Percentiles rank a stretch among this genome's conserved stretches.
Conservation (phyloP, 2,329 filamentous ascomycete genomes). For the Neofusicoccum laricinum region DNA sequence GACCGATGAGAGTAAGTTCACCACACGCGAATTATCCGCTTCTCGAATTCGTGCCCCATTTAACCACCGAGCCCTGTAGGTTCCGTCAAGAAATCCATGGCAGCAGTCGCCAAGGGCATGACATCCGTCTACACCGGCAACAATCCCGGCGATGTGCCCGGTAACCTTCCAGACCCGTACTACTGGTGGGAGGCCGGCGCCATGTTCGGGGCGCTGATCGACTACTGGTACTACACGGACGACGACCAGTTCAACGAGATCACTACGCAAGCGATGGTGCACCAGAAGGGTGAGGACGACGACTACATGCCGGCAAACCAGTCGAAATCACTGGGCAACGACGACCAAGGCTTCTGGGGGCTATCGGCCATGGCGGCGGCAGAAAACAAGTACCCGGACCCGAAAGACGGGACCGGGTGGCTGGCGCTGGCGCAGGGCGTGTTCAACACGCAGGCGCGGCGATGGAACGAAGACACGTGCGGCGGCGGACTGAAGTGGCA, state of each 20-base stretch:
- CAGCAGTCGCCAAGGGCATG: constrained; percentile 13
- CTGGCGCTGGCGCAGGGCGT: constrained; percentile 73
- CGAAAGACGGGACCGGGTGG: constrained; percentile 59
- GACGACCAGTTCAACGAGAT: constrained; percentile 39
- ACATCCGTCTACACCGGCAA: constrained; percentile 14
- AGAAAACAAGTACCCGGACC: constrained; percentile 48
- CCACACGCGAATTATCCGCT: not conserved
- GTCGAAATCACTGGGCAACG: constrained; percentile 50
- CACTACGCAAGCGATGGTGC: constrained; percentile 58
- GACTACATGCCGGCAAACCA: constrained; percentile 63
- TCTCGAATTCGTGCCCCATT: not conserved
- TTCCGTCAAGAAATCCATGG: constrained; percentile 6
- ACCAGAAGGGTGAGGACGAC: constrained; percentile 68
- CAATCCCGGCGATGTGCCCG: constrained; percentile 26
- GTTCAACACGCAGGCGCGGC: constrained; percentile 71
- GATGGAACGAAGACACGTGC: constrained; percentile 68
- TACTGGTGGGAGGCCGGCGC: constrained; percentile 45
- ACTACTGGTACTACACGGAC: constrained; percentile 44
- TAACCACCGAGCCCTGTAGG: not conserved
- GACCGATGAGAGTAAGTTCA: not conserved
- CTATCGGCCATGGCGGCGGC: constrained; percentile 58
- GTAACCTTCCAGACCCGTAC: constrained; percentile 49
- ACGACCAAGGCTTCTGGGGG: constrained; percentile 59
- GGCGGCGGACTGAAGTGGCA: constrained; percentile 81
- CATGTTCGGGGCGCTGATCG: constrained; percentile 39